Evolutionary conservation across 2,329 filamentous ascomycete genomes (phyloP).

Genomic region (Diaporthe ampelina): DNA sequence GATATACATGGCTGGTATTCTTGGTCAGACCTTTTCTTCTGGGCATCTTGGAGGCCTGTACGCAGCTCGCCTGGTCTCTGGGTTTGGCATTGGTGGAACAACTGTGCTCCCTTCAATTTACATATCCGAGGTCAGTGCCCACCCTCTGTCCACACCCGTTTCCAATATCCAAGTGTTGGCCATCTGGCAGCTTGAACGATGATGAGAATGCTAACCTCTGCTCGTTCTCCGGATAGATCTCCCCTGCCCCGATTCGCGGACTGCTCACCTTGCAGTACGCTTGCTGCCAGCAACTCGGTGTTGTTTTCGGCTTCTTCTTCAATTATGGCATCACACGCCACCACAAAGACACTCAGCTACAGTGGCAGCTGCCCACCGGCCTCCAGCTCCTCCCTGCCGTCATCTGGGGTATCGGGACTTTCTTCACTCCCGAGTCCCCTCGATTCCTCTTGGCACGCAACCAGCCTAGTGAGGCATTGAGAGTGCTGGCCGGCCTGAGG

Average conservation of each 20-base stretch:
- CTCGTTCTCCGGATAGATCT: not conserved
- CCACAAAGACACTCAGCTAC: constrained; percentile 41
- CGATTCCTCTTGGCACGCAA: constrained; percentile 48
- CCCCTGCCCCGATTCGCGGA: constrained; percentile 12
- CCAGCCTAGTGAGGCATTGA: not conserved
- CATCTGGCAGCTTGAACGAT: not conserved
- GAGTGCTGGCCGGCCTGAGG: not conserved
- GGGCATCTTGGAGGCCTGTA: not conserved
- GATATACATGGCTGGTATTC: constrained; percentile 7
- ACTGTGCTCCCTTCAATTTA: constrained; percentile 8
- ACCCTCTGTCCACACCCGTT: not conserved
- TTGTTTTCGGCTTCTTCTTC: constrained; percentile 16
- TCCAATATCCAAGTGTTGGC: not conserved
- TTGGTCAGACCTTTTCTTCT: not conserved
- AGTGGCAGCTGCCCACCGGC: constrained; percentile 64
- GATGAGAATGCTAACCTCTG: not conserved
- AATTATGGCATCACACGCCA: constrained; percentile 59
- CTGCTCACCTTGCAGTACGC: constrained; percentile 12
- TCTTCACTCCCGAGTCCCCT: constrained; percentile 71
- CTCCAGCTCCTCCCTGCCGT: constrained; percentile 64
- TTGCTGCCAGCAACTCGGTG: constrained; percentile 24
- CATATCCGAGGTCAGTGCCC: not conserved
- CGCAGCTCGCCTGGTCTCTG: not conserved
- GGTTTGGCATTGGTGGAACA: constrained; percentile 15
- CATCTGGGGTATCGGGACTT: constrained; percentile 64